Percentiles rank a stretch among this genome's conserved stretches.
Conservation (phyloP, 176 grass and related monocot species). For the Lolium multiflorum region DNA sequence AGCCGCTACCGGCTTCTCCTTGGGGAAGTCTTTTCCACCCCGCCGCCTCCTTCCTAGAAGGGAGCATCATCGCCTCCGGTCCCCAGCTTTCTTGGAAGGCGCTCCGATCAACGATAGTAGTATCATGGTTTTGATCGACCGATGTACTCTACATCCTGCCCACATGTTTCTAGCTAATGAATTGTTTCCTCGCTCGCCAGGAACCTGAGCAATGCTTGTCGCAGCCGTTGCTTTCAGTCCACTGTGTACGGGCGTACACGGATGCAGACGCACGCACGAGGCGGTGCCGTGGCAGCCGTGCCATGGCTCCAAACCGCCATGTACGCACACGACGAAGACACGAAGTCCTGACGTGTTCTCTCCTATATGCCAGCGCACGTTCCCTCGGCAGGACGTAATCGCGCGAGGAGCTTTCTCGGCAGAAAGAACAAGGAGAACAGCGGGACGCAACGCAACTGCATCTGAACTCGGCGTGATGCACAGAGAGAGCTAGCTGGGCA, state of each 20-base stretch:
- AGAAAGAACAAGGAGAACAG: not conserved
- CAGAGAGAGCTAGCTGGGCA: not conserved
- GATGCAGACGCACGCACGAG: not conserved
- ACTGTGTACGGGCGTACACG: not conserved
- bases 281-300: not conserved
- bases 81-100: slow-evolving; percentile 20
- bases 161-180: not conserved
- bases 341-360: slow-evolving; percentile 10
- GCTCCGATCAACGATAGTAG: not conserved
- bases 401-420: not conserved
- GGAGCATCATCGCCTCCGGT: not conserved
- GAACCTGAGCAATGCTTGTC: not conserved
- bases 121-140: not conserved
- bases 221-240: slow-evolving; percentile 8
- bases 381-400: slow-evolving; percentile 4
- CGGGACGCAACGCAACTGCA: slow-evolving; percentile 16
- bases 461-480: not conserved
- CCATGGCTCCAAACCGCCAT: not conserved
- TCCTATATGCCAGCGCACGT: not conserved
- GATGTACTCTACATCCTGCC: not conserved
- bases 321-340: not conserved
- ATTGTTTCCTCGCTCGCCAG: not conserved
- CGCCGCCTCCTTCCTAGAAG: slow-evolving; percentile 35
- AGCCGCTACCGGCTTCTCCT: not conserved
- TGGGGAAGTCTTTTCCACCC: not conserved